Base-by-base conservation (phyloP, 1,139 yeast species). In the Candida labiduridarum region DNA sequence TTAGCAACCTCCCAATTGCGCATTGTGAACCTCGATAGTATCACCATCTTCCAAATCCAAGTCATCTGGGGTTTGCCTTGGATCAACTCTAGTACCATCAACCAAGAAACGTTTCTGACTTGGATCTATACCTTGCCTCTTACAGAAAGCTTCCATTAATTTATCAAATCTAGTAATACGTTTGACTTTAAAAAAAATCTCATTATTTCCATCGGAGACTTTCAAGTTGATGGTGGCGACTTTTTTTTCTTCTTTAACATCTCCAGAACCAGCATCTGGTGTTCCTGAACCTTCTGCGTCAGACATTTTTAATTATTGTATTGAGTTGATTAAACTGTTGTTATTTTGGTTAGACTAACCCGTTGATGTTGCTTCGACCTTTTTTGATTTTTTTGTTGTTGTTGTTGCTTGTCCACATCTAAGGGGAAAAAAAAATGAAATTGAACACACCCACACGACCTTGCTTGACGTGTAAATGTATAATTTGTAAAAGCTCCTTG, bases 121-220 rank as follows among this genome's bases (percentile, higher is more conserved):
- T 67, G 87, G 74, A 58, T 87, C 85, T 68, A 92, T 94, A 47
- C 99, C 98, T 66, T 94, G 97, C 76, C 99, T 88, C 74, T 92
- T 92, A 69, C 98, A 95, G 69, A 92, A 95, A 6, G 98, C 97
- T 65, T 94, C 98, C 92, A 95, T 94, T 61, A 95, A 84, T 75
- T 96, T 89, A 71, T 84, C 89, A 79, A 95, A 79, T 44, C 95
- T 96, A 5, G 99, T 95, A 49, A 92, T 81, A 70, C 90, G 83
- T 75, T 92, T 92, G 71, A 95, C 92, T 72, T 94, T 92, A 84
- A 95, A 95, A 71, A 87, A 92, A 57, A 95, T 94, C 70, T 95
- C 99, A 35, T 96, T 88, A 49, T 85, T 80, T 45, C 96, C 96
- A 68, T 94, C 98, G 45, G 96, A 86, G 47, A 94, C 99, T 72